These are phyloP conservation scores for Ganoderma lingzhi DNA, from an alignment of 1,284 basidiomycete genomes.

Conservation along the genomic window DNA sequence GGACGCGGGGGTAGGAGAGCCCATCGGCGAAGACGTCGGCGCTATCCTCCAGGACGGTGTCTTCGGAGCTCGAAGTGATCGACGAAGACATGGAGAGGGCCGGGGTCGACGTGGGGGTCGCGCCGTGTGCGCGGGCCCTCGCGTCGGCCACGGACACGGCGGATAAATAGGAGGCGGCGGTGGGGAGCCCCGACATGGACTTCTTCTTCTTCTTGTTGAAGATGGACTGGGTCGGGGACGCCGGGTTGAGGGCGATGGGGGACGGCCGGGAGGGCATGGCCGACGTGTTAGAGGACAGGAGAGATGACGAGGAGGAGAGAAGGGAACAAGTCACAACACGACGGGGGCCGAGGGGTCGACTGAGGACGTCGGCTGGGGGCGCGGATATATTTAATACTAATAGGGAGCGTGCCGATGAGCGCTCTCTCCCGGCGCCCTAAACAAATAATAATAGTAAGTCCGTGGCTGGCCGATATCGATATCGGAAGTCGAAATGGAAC, in stretches of 20 bases:
- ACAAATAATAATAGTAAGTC: background rate
- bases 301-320: conserved; percentile 3
- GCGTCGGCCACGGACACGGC: conserved; percentile 77
- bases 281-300: conserved; percentile 19
- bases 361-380: background rate
- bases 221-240: conserved; percentile 60
- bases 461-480: background rate
- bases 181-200: conserved; percentile 58
- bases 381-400: conserved; percentile 12
- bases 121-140: conserved; percentile 54
- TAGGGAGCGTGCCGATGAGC: conserved; percentile 14
- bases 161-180: conserved; percentile 76
- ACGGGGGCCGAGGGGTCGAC: conserved; percentile 5
- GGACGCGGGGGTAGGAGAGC: conserved; percentile 62
- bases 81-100: conserved; percentile 77
- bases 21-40: conserved; percentile 58
- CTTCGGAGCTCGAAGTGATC: conserved; percentile 68
- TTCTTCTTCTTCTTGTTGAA: conserved; percentile 66
- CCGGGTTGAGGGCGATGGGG: conserved; percentile 55
- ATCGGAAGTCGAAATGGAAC: conserved; percentile 1
- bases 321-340: background rate
- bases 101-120: conserved; percentile 63
- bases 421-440: background rate
- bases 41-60: conserved; percentile 63
- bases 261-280: conserved; percentile 52